Evolutionary conservation across 495 filamentous ascomycete species (phyloP).

Genomic region (Aspergillus panamensis): DNA sequence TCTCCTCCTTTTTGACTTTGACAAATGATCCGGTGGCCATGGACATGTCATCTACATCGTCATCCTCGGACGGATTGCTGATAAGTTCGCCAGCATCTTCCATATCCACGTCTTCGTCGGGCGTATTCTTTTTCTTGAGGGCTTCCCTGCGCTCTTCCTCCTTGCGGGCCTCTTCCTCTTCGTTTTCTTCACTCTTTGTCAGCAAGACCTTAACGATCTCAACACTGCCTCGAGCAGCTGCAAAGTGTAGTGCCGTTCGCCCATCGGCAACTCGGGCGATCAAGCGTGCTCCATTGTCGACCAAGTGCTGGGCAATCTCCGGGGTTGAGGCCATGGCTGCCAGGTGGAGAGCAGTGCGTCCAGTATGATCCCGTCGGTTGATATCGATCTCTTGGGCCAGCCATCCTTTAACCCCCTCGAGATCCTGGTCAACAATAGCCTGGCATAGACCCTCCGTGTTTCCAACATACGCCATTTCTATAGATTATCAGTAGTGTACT

Average conservation of each 20-base stretch:
- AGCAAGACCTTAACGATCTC: constrained; percentile 69
- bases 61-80: constrained; percentile 18
- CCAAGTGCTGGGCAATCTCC: constrained; percentile 64
- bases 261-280: constrained; percentile 72
- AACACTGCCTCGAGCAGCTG: constrained; percentile 60
- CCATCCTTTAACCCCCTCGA: constrained; percentile 65
- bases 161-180: constrained; percentile 60
- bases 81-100: constrained; percentile 33
- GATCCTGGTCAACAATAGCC: constrained; percentile 67
- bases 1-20: constrained; percentile 49
- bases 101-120: constrained; percentile 29
- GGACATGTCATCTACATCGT: constrained; percentile 35
- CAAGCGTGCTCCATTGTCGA: constrained; percentile 69
- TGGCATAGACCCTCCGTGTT: constrained; percentile 68
- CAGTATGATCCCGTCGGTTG: constrained; percentile 71
- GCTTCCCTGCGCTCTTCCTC: constrained; percentile 46
- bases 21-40: constrained; percentile 61
- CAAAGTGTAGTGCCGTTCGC: constrained; percentile 72
- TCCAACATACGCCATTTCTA: constrained; percentile 66
- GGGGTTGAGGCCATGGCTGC: constrained; percentile 63
- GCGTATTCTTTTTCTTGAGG: constrained; percentile 28
- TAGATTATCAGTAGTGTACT: not conserved
- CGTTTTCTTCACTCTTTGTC: constrained; percentile 65
- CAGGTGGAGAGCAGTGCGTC: constrained; percentile 73
- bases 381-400: constrained; percentile 59